Percentiles rank a stretch among this genome's conserved stretches.
Evolutionary conservation across 2,329 filamentous ascomycete species (phyloP).

Genomic region (Penicillium sp.): DNA sequence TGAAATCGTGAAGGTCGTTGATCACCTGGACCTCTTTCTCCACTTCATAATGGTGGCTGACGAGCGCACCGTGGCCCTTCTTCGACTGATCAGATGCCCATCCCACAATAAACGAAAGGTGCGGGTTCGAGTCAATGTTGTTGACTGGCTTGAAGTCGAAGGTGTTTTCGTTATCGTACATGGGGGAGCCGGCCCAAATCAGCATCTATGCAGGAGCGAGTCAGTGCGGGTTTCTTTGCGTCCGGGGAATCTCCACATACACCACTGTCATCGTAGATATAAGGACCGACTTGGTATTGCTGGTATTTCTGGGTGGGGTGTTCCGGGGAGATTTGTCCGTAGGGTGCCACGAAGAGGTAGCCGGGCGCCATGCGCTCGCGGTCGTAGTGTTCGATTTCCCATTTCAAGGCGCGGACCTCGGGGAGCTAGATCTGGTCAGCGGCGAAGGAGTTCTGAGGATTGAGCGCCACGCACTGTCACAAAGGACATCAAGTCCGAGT

Average conservation of each 20-base stretch:
- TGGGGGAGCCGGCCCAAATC: conserved; percentile 51
- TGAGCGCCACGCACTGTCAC: conserved; percentile 29
- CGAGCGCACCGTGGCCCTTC: conserved; percentile 50
- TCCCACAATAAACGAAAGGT: conserved; percentile 51
- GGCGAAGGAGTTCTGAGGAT: neutral
- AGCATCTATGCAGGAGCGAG: conserved; percentile 36
- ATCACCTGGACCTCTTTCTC: conserved; percentile 41
- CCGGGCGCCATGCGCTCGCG: conserved; percentile 38
- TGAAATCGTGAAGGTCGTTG: conserved; percentile 32
- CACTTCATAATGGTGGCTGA: conserved; percentile 50
- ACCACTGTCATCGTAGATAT: conserved; percentile 53
- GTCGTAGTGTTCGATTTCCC: conserved; percentile 27
- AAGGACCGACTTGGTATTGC: conserved; percentile 49
- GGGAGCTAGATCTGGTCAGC: conserved; percentile 25
- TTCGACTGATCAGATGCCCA: conserved; percentile 35
- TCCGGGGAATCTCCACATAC: conserved; percentile 20
- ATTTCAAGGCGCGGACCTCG: conserved; percentile 32
- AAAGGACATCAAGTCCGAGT: conserved; percentile 37
- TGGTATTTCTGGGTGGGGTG: conserved; percentile 30
- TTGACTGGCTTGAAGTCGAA: conserved; percentile 51
- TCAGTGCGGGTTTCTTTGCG: conserved; percentile 3
- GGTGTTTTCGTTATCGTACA: conserved; percentile 49
- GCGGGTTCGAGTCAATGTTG: conserved; percentile 45
- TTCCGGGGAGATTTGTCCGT: conserved; percentile 31
- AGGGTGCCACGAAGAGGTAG: conserved; percentile 53